Conservation (phyloP, 163 green algal species). For the Scenedesmus sp. region DNA sequence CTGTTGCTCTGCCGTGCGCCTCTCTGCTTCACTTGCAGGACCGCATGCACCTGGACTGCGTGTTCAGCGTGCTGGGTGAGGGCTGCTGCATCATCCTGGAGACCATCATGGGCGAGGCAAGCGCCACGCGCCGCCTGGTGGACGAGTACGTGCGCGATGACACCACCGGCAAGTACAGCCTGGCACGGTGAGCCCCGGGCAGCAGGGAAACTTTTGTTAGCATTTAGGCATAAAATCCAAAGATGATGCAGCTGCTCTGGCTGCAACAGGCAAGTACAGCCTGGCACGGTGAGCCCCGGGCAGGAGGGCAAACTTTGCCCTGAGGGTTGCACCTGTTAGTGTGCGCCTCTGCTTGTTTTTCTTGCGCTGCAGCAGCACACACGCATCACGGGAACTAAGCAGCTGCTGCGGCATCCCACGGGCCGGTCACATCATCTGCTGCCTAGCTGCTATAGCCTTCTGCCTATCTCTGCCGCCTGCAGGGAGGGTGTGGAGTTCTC, state of each 20-base stretch:
- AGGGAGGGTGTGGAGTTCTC: slow-evolving; percentile 87
- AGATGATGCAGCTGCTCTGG: background rate
- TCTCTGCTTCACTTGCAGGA: slow-evolving; percentile 72
- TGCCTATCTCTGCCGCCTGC: background rate
- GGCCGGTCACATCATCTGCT: background rate
- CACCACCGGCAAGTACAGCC: slow-evolving; percentile 75
- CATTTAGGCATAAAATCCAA: background rate
- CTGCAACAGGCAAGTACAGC: slow-evolving; percentile 73
- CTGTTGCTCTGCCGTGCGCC: background rate
- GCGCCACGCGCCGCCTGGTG: slow-evolving; percentile 85
- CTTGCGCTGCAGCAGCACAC: too few relatives aligned
- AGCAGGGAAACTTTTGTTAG: background rate
- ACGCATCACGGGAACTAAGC: background rate
- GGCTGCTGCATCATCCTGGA: slow-evolving; percentile 94
- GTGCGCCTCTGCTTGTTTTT: too few relatives aligned
- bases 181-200: slow-evolving; percentile 50
- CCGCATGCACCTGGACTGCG: slow-evolving; percentile 98
- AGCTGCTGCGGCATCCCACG: background rate
- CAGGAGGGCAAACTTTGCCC: background rate
- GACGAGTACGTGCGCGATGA: slow-evolving; percentile 86
- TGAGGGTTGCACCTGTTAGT: too few relatives aligned
- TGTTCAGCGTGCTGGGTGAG: slow-evolving; percentile 91
- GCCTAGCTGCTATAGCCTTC: too few relatives aligned
- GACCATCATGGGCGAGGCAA: slow-evolving; percentile 88
- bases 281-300: slow-evolving; percentile 52